Base-by-base conservation (phyloP, 1,284 basidiomycete genomes). In the Pterulicium gracile region DNA sequence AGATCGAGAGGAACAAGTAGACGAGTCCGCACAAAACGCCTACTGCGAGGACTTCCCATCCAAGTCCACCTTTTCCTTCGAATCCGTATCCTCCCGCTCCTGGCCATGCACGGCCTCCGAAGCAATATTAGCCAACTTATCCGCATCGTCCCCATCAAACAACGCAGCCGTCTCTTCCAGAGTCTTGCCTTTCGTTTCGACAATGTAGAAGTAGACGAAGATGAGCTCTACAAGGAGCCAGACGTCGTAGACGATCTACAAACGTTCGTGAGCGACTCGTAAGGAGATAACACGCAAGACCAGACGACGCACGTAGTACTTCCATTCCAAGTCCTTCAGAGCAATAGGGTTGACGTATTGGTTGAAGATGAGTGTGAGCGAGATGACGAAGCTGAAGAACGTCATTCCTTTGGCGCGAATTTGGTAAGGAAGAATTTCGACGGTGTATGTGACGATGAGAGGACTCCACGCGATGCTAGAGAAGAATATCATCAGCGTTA, bases 271-370 rank as follows among this genome's bases (percentile, higher is more conserved):
- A 7, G 10, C n/a, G 27, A 32, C n/a, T 36, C 24, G 15, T 4
- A 20, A 19, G 22, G 27, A 15, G 24, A 32, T 41, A 41, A 41
- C 45, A 14, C 39, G n/a, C 41, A 17, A 40, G 39, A 3, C 4
- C 44, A n/a, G n/a, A n/a, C 14, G 21, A 60, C 67, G 47, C 52
- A 72, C 67, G 53, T 77, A 79, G 64, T 79, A 81, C 55, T 75
- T 82, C 85, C 85, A 88, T 42, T 59, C 64, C 45, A 85, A 62
- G 27, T 60, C 55, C 4, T 62, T 62, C 42, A 81, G 68, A 5
- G 81, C 83, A 54, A 88, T 73, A 12, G 85, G 86, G 66, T 88
- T 89, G 58, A 81, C 76, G 56, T 85, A 88, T 61, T 88, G 83
- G 61, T 88, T 88, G 68, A 88, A 85, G 52, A 82, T 78, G 51